Conservation (phyloP, 371 early-diverging fungal genomes). For the Mucor indicus region DNA sequence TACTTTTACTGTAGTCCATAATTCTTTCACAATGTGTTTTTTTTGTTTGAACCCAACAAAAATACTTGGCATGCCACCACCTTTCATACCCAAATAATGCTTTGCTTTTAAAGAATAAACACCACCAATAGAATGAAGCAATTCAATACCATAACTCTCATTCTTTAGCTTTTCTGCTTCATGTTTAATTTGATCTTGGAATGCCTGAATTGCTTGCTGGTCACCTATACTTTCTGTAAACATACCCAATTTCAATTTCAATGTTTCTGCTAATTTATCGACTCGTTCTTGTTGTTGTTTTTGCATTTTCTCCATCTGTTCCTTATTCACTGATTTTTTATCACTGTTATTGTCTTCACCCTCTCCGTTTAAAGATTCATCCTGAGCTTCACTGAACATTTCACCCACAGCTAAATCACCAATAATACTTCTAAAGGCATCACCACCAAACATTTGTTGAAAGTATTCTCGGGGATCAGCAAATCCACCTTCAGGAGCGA, state of each 20-base stretch:
- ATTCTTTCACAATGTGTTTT: constrained; percentile 80
- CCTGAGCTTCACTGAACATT: constrained; percentile 39
- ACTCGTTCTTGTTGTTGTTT: constrained; percentile 69
- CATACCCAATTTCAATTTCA: constrained; percentile 72
- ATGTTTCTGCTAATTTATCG: constrained; percentile 68
- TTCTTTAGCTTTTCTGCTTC: constrained; percentile 87
- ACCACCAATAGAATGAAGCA: constrained; percentile 88
- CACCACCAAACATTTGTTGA: constrained; percentile 93
- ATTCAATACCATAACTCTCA: constrained; percentile 90
- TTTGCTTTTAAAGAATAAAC: constrained; percentile 85
- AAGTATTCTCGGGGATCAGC: constrained; percentile 93
- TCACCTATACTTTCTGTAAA: constrained; percentile 66
- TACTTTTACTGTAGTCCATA: constrained; percentile 83
- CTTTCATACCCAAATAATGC: constrained; percentile 68
- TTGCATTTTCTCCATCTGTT: constrained; percentile 58
- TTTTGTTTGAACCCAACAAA: constrained; percentile 71
- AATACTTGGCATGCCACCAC: constrained; percentile 61
- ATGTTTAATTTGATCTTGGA: constrained; percentile 63
- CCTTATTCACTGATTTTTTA: constrained; percentile 38
- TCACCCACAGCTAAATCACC: constrained; percentile 46
- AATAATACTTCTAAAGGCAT: constrained; percentile 73
- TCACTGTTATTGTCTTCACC: no score
- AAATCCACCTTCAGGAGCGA: constrained; percentile 73
- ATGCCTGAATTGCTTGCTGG: constrained; percentile 50
- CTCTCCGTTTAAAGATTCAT: constrained; percentile 4